These are phyloP conservation scores for Blastocystis sp. DNA, from an alignment of 352 stramenopile genomes.

Conservation along the genomic window DNA sequence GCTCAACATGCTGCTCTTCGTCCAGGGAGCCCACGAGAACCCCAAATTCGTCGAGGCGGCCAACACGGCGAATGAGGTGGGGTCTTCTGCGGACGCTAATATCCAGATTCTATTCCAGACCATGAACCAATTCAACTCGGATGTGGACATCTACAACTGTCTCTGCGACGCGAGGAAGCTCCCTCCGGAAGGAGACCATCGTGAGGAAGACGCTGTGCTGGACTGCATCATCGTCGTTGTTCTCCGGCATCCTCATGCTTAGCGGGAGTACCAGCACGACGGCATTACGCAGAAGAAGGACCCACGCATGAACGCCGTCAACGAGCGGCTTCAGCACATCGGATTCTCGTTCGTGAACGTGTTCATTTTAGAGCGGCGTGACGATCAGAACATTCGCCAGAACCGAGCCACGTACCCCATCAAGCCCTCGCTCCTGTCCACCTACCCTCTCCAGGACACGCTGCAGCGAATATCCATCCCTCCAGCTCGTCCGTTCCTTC, in stretches of 20 bases:
- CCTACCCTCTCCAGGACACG: neutral
- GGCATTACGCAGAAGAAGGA: constrained; percentile 9
- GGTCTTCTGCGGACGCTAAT: neutral
- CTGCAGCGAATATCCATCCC: neutral
- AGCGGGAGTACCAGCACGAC: constrained; percentile 45
- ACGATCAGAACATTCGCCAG: constrained; percentile 30
- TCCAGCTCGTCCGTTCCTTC: neutral
- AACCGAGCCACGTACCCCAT: constrained; percentile 11
- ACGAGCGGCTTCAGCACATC: constrained; percentile 8
- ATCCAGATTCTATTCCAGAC: constrained; percentile 25
- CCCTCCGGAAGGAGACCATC: neutral
- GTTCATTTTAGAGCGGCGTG: neutral
- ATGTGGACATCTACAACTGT: constrained; percentile 24
- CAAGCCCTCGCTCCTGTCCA: neutral
- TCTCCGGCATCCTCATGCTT: neutral
- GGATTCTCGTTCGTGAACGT: constrained; percentile 22
- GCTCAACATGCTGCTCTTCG: constrained; percentile 38
- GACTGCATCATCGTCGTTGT: neutral
- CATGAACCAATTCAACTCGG: constrained; percentile 12
- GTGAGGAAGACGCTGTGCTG: constrained; percentile 40
- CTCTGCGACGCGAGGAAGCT: neutral
- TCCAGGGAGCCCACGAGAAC: constrained; percentile 14
- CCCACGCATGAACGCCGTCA: neutral
- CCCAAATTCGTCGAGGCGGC: constrained; percentile 17
- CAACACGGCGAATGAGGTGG: constrained; percentile 12